phyloP scores from a whole-genome alignment of 768 basidiomycete genomes.

The Clitopilus passeckerianus region DNA sequence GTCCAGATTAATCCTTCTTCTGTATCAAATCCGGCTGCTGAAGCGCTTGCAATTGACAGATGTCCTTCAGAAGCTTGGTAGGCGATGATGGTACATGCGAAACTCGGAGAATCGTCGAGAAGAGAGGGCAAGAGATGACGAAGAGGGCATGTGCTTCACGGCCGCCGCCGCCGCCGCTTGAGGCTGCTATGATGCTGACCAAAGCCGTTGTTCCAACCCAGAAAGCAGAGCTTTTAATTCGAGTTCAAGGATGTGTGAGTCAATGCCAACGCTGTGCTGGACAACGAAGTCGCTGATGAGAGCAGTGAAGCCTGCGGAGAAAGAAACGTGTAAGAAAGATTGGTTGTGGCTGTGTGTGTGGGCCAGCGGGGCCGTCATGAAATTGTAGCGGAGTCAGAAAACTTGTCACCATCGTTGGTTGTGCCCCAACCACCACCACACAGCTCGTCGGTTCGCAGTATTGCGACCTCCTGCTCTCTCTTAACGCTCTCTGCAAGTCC shows the following conservation, averaged over 20 bases:
- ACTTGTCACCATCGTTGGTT: conserved; percentile 35
- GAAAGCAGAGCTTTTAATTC: not conserved
- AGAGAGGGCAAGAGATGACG: not conserved
- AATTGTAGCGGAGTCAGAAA: conserved; percentile 43
- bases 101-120: not conserved
- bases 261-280: not conserved
- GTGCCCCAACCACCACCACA: conserved; percentile 40
- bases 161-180: not conserved
- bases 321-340: not conserved
- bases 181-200: not conserved
- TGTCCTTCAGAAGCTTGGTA: too few species aligned
- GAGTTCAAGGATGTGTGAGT: not conserved
- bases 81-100: not conserved
- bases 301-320: not conserved
- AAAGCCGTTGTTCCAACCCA: not conserved
- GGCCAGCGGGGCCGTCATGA: conserved; percentile 25
- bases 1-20: too few species aligned
- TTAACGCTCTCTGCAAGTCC: conserved; percentile 16
- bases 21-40: too few species aligned
- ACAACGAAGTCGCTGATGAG: not conserved
- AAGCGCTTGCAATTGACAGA: too few species aligned
- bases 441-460: conserved; percentile 20
- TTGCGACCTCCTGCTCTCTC: conserved; percentile 21
- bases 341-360: not conserved
- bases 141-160: not conserved